These are phyloP conservation scores for Selaginella tamariscina DNA, from an alignment of 75 land plant species.

Conservation along the genomic window DNA sequence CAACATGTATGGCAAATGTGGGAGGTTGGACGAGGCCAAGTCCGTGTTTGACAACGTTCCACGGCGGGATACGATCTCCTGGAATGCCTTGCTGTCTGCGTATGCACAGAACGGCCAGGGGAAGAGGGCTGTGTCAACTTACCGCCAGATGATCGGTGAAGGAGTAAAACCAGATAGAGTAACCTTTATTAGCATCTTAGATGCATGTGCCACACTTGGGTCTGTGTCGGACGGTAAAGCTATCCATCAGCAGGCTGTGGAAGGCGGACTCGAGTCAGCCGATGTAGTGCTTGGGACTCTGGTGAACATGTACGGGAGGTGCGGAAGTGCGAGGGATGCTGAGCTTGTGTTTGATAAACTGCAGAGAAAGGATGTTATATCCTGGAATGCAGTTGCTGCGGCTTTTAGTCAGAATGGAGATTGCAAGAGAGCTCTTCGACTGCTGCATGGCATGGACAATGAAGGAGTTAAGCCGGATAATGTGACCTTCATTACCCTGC, in stretches of 20 bases:
- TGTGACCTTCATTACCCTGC: constrained; percentile 11
- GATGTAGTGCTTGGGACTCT: background rate
- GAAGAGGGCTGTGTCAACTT: background rate
- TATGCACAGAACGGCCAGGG: background rate
- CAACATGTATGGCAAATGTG: too few species aligned
- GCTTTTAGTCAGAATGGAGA: constrained; percentile 15
- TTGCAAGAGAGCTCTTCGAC: constrained; percentile 5
- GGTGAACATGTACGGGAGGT: background rate
- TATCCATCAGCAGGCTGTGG: background rate
- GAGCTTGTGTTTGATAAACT: constrained; percentile 26
- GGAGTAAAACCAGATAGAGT: background rate
- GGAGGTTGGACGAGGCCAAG: too few species aligned
- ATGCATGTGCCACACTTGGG: background rate
- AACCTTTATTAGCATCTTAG: background rate
- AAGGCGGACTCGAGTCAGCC: background rate
- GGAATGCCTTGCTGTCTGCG: constrained; percentile 6
- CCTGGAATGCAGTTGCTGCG: constrained; percentile 38
- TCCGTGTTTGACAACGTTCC: too few species aligned
- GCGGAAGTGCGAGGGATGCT: constrained; percentile 17
- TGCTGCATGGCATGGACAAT: constrained; percentile 14
- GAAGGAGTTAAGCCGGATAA: constrained; percentile 11
- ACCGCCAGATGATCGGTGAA: background rate
- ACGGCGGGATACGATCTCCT: background rate
- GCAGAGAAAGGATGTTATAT: constrained; percentile 27
- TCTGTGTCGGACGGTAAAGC: background rate